Percentiles rank a stretch among this genome's conserved stretches.
Evolutionary conservation across 1,284 basidiomycete species (phyloP).

Genomic region (Fomitiporia mediterranea): DNA sequence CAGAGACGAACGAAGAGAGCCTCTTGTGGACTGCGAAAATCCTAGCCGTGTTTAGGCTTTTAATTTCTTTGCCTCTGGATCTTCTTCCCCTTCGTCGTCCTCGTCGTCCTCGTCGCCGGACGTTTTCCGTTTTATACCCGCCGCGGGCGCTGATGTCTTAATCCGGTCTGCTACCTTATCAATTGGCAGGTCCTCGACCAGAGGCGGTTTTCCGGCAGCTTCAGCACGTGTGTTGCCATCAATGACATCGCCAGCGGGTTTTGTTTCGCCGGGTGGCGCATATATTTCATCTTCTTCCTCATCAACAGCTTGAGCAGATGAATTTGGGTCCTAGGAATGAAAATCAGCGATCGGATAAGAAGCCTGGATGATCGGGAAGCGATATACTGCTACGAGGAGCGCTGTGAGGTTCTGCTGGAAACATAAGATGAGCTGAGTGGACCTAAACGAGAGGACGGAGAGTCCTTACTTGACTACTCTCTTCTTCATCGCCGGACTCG

Average conservation of each 20-base stretch:
- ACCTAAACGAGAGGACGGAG: background rate
- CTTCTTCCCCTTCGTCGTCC: slow-evolving; percentile 13
- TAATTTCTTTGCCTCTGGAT: slow-evolving; percentile 14
- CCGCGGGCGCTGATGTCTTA: background rate
- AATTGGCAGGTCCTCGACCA: background rate
- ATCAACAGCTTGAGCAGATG: slow-evolving; percentile 5
- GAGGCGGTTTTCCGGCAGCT: background rate
- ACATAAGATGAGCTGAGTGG: background rate
- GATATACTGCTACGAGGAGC: slow-evolving; percentile 18
- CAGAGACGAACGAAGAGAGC: background rate
- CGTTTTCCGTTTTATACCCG: slow-evolving; percentile 16
- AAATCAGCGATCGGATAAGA: background rate
- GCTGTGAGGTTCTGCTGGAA: slow-evolving; percentile 14
- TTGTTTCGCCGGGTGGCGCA: slow-evolving; percentile 16
- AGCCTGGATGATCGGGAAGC: background rate
- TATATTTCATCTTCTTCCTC: slow-evolving; percentile 17
- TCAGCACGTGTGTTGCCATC: slow-evolving; percentile 13
- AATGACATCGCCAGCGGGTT: slow-evolving; percentile 18
- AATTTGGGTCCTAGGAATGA: slow-evolving; percentile 4
- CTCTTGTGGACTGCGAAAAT: background rate
- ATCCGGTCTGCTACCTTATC: background rate
- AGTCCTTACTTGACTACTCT: slow-evolving; percentile 8
- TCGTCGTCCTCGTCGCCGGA: slow-evolving; percentile 18
- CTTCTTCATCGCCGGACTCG: slow-evolving; percentile 9
- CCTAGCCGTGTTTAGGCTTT: background rate